phyloP scores from a whole-genome alignment of 148 eudicot genomes.

The Polygonum aviculare region DNA sequence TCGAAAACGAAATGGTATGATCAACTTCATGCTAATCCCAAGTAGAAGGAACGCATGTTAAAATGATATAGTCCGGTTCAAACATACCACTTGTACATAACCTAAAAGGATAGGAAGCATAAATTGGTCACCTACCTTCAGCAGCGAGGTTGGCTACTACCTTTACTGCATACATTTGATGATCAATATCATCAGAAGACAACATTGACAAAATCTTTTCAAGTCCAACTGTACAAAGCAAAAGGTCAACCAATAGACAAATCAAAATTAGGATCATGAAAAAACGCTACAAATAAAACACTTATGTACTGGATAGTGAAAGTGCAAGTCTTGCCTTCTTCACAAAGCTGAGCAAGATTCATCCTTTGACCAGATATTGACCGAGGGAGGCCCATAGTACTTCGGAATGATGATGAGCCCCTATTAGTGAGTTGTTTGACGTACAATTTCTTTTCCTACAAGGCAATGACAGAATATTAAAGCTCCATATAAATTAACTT shows the following conservation, averaged over 20 bases:
- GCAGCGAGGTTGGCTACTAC: conserved; percentile 98
- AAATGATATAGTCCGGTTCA: not conserved
- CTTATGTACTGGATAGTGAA: not conserved
- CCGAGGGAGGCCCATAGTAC: conserved; percentile 39
- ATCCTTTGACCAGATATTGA: conserved; percentile 57
- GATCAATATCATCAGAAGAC: conserved; percentile 69
- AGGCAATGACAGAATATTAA: not conserved
- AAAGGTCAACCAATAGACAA: conserved; percentile 16
- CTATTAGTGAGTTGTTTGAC: conserved; percentile 39
- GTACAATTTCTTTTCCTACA: conserved; percentile 60
- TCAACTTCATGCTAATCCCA: not conserved
- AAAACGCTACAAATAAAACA: conserved; percentile 7
- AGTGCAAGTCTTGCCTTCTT: conserved; percentile 62
- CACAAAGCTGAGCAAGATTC: conserved; percentile 63
- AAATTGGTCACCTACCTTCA: conserved; percentile 48
- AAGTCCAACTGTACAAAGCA: conserved; percentile 61
- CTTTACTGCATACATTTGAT: conserved; percentile 87
- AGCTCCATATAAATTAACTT: not conserved
- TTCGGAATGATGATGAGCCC: conserved; percentile 38
- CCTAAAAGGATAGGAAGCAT: not conserved
- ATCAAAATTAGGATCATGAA: not conserved
- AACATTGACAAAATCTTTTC: conserved; percentile 67
- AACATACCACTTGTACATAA: not conserved
- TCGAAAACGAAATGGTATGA: not conserved
- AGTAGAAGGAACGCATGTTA: not conserved